Percentiles rank a stretch among this genome's conserved stretches.
Conservation (phyloP, 345 rosid species). For the Draba incana region DNA sequence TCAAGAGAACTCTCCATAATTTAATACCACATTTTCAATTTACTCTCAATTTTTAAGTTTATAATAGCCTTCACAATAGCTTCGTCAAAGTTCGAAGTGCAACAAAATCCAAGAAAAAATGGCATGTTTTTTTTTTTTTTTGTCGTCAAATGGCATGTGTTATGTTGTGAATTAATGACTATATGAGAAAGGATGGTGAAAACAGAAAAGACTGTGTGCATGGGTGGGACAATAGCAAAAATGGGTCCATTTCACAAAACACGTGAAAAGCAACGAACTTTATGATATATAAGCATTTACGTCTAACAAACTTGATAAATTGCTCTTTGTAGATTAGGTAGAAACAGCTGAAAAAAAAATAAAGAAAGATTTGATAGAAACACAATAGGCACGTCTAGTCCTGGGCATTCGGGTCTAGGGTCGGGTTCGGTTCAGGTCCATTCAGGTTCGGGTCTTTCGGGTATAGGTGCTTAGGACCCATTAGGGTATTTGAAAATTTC, state of each 20-base stretch:
- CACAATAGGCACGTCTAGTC: constrained; percentile 21
- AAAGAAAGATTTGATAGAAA: constrained; percentile 1
- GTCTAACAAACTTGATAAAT: constrained; percentile 1
- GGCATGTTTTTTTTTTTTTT: too few species aligned
- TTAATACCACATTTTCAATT: too few species aligned
- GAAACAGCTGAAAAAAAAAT: constrained; percentile 1
- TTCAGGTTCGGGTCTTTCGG: too few species aligned
- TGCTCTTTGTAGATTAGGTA: constrained; percentile 5
- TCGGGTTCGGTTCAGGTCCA: too few species aligned
- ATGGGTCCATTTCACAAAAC: constrained; percentile 20
- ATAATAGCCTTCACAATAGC: too few species aligned
- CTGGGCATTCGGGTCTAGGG: too few species aligned
- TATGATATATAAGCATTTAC: not conserved
- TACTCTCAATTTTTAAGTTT: too few species aligned
- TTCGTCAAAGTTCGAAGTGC: too few species aligned
- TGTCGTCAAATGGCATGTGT: not conserved
- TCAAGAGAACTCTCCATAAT: too few species aligned
- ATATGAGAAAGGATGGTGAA: not conserved
- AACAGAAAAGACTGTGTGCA: constrained; percentile 6
- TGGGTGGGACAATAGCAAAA: constrained; percentile 25
- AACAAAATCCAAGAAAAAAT: too few species aligned
- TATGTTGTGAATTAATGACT: not conserved
- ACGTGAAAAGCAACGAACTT: constrained; percentile 34
- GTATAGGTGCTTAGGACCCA: too few species aligned
- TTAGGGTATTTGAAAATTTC: too few species aligned